Conservation (phyloP, 1,284 basidiomycete species). For the Papiliotrema laurentii region DNA sequence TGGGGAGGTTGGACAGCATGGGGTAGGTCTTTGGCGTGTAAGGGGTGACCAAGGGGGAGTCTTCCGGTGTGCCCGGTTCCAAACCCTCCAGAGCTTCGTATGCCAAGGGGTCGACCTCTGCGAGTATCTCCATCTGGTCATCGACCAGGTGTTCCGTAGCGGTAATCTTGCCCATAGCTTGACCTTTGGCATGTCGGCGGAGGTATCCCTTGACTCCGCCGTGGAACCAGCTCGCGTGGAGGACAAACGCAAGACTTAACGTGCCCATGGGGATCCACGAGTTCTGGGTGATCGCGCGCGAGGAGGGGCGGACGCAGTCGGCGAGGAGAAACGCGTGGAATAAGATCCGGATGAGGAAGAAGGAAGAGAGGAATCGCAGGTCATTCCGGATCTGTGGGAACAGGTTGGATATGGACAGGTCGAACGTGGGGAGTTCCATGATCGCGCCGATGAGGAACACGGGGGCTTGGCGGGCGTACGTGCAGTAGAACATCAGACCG, state of each 20-base stretch:
- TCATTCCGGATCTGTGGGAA: constrained; percentile 53
- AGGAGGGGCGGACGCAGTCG: constrained; percentile 45
- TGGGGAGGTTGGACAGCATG: constrained; percentile 7
- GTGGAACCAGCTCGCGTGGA: constrained; percentile 58
- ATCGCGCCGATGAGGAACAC: constrained; percentile 53
- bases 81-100: not conserved
- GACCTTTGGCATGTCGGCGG: constrained; percentile 23
- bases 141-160: not conserved
- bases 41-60: constrained; percentile 41
- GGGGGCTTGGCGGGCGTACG: constrained; percentile 49
- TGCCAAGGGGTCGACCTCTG: not conserved
- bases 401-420: constrained; percentile 55
- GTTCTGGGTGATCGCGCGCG: constrained; percentile 34
- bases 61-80: constrained; percentile 27
- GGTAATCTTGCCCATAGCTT: not conserved
- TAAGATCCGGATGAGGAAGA: constrained; percentile 57
- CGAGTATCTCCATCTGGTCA: not conserved
- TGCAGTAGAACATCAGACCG: constrained; percentile 52
- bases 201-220: constrained; percentile 56
- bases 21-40: constrained; percentile 28
- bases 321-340: constrained; percentile 52
- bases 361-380: constrained; percentile 54
- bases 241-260: constrained; percentile 51
- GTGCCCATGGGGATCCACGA: constrained; percentile 50
- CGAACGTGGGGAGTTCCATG: constrained; percentile 60